Conservation (phyloP, 345 rosid species). For the Carallia pectinifolia region DNA sequence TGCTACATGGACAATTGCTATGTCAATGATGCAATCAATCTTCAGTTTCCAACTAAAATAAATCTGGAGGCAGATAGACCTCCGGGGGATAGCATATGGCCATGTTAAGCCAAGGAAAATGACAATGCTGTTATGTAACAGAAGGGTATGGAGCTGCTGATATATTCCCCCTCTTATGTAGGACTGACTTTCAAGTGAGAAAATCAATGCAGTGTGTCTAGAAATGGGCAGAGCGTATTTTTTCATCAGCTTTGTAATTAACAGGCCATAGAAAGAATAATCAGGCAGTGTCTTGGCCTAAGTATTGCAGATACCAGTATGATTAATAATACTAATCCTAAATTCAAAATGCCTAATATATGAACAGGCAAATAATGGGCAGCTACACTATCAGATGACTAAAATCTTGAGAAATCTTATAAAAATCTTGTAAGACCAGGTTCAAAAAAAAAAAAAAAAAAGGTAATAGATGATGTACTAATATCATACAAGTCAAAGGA, state of each 20-base stretch:
- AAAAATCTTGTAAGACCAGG: not conserved
- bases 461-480: not conserved
- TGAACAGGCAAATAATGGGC: too few species aligned
- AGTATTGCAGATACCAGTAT: not conserved
- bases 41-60: conserved; percentile 17
- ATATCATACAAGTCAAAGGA: not conserved
- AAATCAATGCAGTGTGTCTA: not conserved
- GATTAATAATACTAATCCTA: not conserved
- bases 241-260: too few species aligned
- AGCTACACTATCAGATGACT: too few species aligned
- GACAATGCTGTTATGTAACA: not conserved
- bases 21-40: conserved; percentile 7
- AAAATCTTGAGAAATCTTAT: not conserved
- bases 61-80: not conserved
- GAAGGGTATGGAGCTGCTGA: not conserved
- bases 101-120: not conserved
- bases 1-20: conserved; percentile 14
- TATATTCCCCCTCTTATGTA: not conserved
- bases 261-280: too few species aligned
- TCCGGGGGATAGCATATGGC: not conserved
- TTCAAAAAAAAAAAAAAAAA: too few species aligned
- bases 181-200: not conserved
- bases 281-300: too few species aligned
- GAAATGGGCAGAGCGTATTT: too few species aligned
- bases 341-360: not conserved